Evolutionary conservation across 257 asterid genomes (phyloP).

Genomic region (Cruciata laevipes): DNA sequence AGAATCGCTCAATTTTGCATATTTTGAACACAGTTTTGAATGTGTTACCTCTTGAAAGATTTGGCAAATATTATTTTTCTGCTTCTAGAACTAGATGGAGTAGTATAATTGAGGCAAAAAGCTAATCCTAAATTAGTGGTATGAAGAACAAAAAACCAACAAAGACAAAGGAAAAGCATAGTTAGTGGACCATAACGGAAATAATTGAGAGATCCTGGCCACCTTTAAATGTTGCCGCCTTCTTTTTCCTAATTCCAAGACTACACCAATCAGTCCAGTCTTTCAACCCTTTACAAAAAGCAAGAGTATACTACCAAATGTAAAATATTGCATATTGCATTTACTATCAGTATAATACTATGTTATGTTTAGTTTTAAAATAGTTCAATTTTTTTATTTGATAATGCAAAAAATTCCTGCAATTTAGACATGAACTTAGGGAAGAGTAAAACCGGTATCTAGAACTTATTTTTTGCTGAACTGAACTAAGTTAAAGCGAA

Average conservation of each 20-base stretch:
- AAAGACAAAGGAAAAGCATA: conserved; percentile 5
- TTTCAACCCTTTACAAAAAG: conserved; percentile 58
- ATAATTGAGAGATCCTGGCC: conserved; percentile 34
- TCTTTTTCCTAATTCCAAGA: conserved; percentile 61
- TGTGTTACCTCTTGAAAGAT: too few species aligned
- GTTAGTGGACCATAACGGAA: conserved; percentile 30
- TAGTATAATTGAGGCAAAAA: neutral
- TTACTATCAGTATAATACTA: too few species aligned
- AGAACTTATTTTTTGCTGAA: too few species aligned
- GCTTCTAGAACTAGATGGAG: too few species aligned
- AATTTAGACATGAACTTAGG: too few species aligned
- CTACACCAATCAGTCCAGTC: conserved; percentile 16
- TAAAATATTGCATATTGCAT: neutral
- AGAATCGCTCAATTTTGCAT: neutral
- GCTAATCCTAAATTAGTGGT: neutral
- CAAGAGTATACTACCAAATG: too few species aligned
- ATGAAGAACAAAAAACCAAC: neutral
- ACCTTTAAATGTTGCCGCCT: conserved; percentile 18
- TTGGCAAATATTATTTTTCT: neutral
- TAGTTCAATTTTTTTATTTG: too few species aligned
- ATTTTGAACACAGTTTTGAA: too few species aligned
- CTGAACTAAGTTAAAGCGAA: too few species aligned
- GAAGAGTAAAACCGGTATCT: too few species aligned
- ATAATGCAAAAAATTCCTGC: too few species aligned
- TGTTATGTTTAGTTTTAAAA: too few species aligned